Base-by-base conservation (phyloP, 2,329 filamentous ascomycete species). In the Zasmidium angulare region DNA sequence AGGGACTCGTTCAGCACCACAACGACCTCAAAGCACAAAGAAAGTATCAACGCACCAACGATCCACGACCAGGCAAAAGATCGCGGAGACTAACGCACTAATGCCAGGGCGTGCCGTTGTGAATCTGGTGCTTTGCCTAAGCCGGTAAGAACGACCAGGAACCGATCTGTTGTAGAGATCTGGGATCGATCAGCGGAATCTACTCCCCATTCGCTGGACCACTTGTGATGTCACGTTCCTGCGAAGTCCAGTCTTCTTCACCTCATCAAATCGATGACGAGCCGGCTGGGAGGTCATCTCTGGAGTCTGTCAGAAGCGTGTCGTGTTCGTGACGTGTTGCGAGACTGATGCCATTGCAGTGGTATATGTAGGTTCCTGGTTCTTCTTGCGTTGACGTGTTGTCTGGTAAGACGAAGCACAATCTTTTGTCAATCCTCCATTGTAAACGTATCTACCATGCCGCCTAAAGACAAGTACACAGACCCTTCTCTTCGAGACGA, bases 391-490 rank as follows among this genome's bases (percentile, higher is more conserved):
- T 14, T 7, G n/a, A 29, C n/a, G 17, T n/a, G n/a, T n/a, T n/a
- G n/a, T n/a, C n/a, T n/a, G n/a, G n/a, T n/a, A n/a, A n/a, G n/a
- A n/a, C n/a, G 19, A 23, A 7, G n/a, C 26, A 29, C 11, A 20
- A 7, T 20, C 23, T 51, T 9, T n/a, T 51, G 9, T 31, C 10
- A 51, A 14, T n/a, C 40, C 6, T 36, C 4, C 29, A 40, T 43
- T 40, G 43, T 21, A 21, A 43, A 17, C 17, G 1, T 29, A 19
- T 47, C 31, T 43, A 60, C 10, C 19, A 81, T 81, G 78, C 73
- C 78, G 48, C 71, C 77, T 2, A 77, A 76, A 59, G 77, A 79
- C 58, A 81, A 81, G 53, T 81, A 81, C 63, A 78, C 74, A 43
- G 76, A 80, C 57, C 78, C 78, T 1, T 66, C 80, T 55, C 74